Evolutionary conservation across 1,284 basidiomycete species (phyloP).

Genomic region (Leucoagaricus sp.): DNA sequence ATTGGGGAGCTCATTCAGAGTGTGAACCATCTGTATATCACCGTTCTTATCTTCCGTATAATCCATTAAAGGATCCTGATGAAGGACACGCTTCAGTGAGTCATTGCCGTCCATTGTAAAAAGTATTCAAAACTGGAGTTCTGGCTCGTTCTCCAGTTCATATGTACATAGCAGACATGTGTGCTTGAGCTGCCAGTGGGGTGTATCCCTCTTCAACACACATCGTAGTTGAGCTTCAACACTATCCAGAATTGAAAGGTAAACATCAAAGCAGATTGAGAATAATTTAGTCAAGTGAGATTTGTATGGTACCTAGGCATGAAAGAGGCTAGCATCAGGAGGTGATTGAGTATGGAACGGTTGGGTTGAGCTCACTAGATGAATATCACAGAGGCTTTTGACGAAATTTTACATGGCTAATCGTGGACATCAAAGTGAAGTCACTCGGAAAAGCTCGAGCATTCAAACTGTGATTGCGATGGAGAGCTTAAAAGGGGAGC

Average conservation of each 20-base stretch:
- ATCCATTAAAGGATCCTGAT: background rate
- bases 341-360: background rate
- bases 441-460: background rate
- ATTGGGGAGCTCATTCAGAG: background rate
- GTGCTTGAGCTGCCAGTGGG: background rate
- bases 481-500: background rate
- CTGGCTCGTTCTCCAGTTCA: background rate
- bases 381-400: conserved; percentile 2
- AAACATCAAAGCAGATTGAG: background rate
- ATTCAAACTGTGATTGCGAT: background rate
- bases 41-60: background rate
- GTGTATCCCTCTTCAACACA: background rate
- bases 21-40: background rate
- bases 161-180: conserved; percentile 7
- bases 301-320: background rate
- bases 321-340: background rate
- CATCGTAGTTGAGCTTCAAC: background rate
- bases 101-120: conserved; percentile 13
- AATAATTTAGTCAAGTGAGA: background rate
- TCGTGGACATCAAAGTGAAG: conserved; percentile 5
- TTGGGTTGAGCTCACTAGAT: background rate
- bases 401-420: conserved; percentile 9
- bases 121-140: background rate
- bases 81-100: conserved; percentile 10
- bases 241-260: background rate